Conservation (phyloP, 2,329 filamentous ascomycete species). For the Alternaria triticina region DNA sequence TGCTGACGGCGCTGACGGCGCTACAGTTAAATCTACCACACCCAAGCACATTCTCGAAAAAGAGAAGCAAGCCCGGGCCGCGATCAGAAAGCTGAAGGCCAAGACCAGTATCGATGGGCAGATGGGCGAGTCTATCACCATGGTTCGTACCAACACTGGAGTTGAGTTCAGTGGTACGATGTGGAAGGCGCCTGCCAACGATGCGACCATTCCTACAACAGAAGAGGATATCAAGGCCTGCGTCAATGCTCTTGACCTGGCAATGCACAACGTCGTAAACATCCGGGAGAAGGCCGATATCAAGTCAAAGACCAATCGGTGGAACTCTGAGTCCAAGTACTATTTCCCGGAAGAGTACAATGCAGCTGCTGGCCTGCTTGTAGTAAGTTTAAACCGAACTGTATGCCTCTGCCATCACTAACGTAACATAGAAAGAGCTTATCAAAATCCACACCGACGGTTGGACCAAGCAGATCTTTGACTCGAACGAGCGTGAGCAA, state of each 20-base stretch:
- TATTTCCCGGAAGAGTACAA: slow-evolving; percentile 1
- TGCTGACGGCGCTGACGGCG: too few species aligned
- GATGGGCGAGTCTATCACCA: not conserved
- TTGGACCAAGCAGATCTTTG: not conserved
- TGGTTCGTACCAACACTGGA: not conserved
- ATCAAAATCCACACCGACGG: slow-evolving; percentile 9
- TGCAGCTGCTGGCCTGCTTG: not conserved
- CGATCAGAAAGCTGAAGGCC: not conserved
- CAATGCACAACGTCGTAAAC: slow-evolving; percentile 9
- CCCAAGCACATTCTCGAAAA: not conserved
- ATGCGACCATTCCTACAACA: slow-evolving; percentile 1
- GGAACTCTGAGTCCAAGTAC: slow-evolving; percentile 1
- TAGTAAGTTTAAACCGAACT: not conserved
- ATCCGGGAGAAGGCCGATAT: slow-evolving; percentile 2
- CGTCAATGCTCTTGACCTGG: not conserved
- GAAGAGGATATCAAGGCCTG: not conserved
- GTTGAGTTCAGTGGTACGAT: not conserved
- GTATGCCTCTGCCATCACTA: not conserved
- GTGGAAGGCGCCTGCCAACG: not conserved
- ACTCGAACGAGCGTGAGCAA: slow-evolving; percentile 1
- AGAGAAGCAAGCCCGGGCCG: not conserved
- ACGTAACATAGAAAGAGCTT: not conserved
- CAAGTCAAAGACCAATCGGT: slow-evolving; percentile 5
- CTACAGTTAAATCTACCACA: not conserved
- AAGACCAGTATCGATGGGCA: not conserved